phyloP scores from a whole-genome alignment of 2,329 filamentous ascomycete genomes.

The Ceratocystis albifundus region DNA sequence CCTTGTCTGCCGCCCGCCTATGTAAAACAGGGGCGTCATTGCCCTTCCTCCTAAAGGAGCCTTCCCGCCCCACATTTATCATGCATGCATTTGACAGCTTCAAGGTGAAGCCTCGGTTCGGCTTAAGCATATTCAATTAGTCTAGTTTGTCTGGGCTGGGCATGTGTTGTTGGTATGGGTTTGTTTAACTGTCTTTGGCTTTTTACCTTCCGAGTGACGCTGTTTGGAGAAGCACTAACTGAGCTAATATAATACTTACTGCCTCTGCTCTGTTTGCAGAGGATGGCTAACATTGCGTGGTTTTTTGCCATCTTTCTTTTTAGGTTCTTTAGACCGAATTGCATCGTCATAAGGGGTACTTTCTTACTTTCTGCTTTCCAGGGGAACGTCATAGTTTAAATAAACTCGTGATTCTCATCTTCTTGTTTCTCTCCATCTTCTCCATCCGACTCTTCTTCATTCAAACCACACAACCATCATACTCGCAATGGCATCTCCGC shows the following conservation, averaged over 20 bases:
- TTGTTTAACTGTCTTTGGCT: background rate
- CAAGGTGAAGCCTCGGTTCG: slow-evolving; percentile 17
- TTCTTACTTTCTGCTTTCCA: background rate
- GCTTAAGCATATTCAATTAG: slow-evolving; percentile 3
- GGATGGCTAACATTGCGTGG: background rate
- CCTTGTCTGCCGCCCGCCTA: background rate
- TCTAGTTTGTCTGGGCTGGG: background rate
- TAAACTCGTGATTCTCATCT: background rate
- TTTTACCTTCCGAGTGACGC: background rate
- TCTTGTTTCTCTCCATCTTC: slow-evolving; percentile 18
- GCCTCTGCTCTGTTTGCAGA: no score
- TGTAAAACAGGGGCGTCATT: background rate
- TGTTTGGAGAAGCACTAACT: slow-evolving; percentile 3
- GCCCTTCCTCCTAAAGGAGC: background rate
- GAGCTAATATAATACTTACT: background rate
- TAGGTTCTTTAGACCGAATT: background rate
- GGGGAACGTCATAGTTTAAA: background rate
- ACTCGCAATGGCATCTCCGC: slow-evolving; percentile 60
- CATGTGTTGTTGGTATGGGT: background rate
- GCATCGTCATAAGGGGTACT: no score
- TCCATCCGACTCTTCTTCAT: background rate
- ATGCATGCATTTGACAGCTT: background rate
- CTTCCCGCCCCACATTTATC: background rate
- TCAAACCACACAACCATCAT: slow-evolving; percentile 26
- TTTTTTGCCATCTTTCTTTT: background rate